Percentiles rank a stretch among this genome's conserved stretches.
These are phyloP conservation scores for Nepenthes mirabilis DNA, from an alignment of 148 eudicot species.

Conservation along the genomic window DNA sequence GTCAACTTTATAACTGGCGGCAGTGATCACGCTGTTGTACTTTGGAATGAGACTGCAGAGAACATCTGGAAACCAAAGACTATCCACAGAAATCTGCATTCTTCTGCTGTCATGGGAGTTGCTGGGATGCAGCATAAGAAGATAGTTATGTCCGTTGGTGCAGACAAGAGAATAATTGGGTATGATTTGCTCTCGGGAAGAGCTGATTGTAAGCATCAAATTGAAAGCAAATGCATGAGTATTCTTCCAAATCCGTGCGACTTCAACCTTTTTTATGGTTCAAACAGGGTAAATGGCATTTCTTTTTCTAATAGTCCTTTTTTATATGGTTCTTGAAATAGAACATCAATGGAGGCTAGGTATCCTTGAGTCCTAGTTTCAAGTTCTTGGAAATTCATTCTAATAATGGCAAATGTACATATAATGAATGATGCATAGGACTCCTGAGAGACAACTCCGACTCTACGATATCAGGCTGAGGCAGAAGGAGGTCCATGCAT, in stretches of 20 bases:
- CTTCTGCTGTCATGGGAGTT: conserved; percentile 98
- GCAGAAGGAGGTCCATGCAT: conserved; percentile 61
- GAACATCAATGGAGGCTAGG: too few relatives aligned
- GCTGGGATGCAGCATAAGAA: conserved; percentile 86
- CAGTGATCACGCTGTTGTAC: conserved; percentile 86
- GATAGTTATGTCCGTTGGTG: conserved; percentile 73
- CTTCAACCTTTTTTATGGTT: conserved; percentile 87
- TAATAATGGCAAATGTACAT: neutral
- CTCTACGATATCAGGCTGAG: conserved; percentile 68
- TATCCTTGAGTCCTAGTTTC: too few relatives aligned
- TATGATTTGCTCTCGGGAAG: conserved; percentile 59
- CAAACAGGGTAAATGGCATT: conserved; percentile 64
- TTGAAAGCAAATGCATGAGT: conserved; percentile 97
- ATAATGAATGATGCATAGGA: conserved; percentile 30
- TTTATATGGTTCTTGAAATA: too few relatives aligned
- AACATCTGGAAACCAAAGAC: conserved; percentile 63
- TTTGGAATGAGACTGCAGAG: conserved; percentile 60
- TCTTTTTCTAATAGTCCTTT: too few relatives aligned
- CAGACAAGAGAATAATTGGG: conserved; percentile 72
- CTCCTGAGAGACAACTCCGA: conserved; percentile 79
- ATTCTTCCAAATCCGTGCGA: conserved; percentile 89
- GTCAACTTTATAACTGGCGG: conserved; percentile 72
- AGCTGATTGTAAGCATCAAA: conserved; percentile 71
- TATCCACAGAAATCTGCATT: conserved; percentile 61
- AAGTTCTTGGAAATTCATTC: too few relatives aligned